Evolutionary conservation across 805 yeast species (phyloP), one percentile per base, ranked within the genome.

Genomic region (Lipomyces sp.): DNA sequence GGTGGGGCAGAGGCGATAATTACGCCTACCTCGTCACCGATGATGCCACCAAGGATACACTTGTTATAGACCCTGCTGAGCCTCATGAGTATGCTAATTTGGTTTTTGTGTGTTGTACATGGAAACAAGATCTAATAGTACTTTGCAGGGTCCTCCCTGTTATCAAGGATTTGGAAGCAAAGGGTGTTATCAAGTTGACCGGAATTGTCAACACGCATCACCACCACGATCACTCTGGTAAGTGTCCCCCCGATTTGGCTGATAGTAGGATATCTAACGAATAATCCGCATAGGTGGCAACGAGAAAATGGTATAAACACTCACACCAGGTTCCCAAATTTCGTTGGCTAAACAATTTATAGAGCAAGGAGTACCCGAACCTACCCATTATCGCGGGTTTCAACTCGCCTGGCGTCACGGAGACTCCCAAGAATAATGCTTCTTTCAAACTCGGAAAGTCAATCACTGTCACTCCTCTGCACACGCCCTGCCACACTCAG

Each of bases 401-500:
- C 62, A 92, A 90, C 73, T 88, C 92, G 0, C 92, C 93, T 0
- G 77, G 81, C 33, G 96, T 94, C 24, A 82, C 89, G 0, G 80
- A 83, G 64, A 86, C 92, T 2, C 97, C 97, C 1, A 77, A 81
- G 0, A 87, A 92, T 75, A 79, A 82, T 13, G 90, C 87, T 68
- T 79, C 80, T 24, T 80, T 90, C 66, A 81, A 83, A 66, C 79
- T 92, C 65, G 97, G 97, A 3, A 80, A 82, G 53, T 77, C 83
- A 68, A 75, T 94, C 60, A 82, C 85, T 18, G 84, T 93, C 60
- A 86, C 88, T 1, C 96, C 97, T 0, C 81, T 94, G 51, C 94
- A 94, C 78, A 95, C 99, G 0, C 99, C 99, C 3, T 95, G 99
- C 76, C 99, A 95, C 77, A 95, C 99, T 0, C 95, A 90, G 78